These are phyloP conservation scores for Buxus sempervirens DNA, from an alignment of 164 flowering plant genomes.

Conservation along the genomic window DNA sequence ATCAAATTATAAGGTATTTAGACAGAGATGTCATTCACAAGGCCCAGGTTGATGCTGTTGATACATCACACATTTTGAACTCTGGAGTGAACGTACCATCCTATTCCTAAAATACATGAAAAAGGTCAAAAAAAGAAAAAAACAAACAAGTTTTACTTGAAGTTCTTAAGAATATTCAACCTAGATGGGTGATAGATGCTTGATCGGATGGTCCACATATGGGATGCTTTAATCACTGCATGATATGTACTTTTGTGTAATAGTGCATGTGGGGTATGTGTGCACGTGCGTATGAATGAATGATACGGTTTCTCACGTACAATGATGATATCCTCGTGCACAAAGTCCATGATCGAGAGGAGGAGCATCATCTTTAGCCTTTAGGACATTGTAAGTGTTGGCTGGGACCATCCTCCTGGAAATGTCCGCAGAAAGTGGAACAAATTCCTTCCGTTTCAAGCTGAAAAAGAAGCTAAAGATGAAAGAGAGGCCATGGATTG, in stretches of 20 bases:
- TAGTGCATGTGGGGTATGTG: slow-evolving; percentile 1
- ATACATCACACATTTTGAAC: too few species aligned
- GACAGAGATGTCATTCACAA: too few species aligned
- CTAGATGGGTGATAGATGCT: too few species aligned
- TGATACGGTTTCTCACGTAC: slow-evolving; percentile 30
- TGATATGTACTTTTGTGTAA: not conserved
- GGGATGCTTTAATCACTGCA: too few species aligned
- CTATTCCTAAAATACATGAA: too few species aligned
- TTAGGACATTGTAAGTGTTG: slow-evolving; percentile 16
- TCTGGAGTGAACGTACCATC: too few species aligned
- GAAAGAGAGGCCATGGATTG: slow-evolving; percentile 18
- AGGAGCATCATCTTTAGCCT: slow-evolving; percentile 6
- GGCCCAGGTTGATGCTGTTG: too few species aligned
- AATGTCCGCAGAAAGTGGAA: slow-evolving; percentile 40
- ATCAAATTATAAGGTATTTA: too few species aligned
- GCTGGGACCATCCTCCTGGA: slow-evolving; percentile 31
- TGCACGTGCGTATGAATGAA: slow-evolving; percentile 23
- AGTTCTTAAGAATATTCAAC: too few species aligned
- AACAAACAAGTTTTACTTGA: too few species aligned
- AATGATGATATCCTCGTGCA: slow-evolving; percentile 56
- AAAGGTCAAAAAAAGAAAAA: too few species aligned
- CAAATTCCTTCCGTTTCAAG: slow-evolving; percentile 26
- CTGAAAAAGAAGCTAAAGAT: slow-evolving; percentile 12
- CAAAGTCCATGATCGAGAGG: slow-evolving; percentile 10
- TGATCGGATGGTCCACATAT: too few species aligned